Base-by-base conservation (phyloP, 345 rosid genomes). In the Syzygium oleosum region DNA sequence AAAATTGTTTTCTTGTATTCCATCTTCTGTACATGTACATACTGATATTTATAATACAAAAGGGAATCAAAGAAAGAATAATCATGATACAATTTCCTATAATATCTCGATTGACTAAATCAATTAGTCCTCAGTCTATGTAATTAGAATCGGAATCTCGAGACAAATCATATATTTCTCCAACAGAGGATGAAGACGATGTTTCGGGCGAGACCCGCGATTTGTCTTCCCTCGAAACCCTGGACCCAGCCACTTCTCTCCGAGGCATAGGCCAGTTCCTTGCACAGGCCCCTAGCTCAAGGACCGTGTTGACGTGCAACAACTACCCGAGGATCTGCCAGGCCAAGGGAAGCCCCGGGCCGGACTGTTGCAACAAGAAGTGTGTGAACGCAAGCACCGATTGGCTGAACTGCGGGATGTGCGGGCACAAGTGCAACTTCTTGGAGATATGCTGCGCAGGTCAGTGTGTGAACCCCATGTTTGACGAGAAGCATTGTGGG, bases 351-450 rank as follows among this genome's bases (percentile, higher is more conserved):
- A 90, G 88, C 12, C n/a, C 86, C 13, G 85, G 90, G 21, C 90
- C 53, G 0, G 27, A 90, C 49, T 91, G 93, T 49, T 87, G 93
- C 88, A 34, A 79, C 4, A 89, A 89, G 85, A 78, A 86, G 43
- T 91, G 93, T 51, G 91, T 91, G 4, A 59, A 90, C 52, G 86
- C 85, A 84, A 49, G 11, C 56, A 51, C 85, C 7, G 90, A 91
- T 53, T n/a, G 63, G n/a, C 59, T 83, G 4, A 92, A 89, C 88
- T 91, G 94, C 22, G 91, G 92, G 2, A 38, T 49, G 31, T 92
- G 94, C 38, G 92, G 93, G n/a, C 85, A 68, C 5, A 88, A 61
- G 88, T 91, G 94, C 88, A 87, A 91, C 38, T 89, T 91, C 89
- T 38, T 59, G 38, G 93, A 92, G 12, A 77, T 91, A 90, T 68